Evolutionary conservation across 176 grass and related monocot genomes (phyloP).

Genomic region (Aechmea fasciata): DNA sequence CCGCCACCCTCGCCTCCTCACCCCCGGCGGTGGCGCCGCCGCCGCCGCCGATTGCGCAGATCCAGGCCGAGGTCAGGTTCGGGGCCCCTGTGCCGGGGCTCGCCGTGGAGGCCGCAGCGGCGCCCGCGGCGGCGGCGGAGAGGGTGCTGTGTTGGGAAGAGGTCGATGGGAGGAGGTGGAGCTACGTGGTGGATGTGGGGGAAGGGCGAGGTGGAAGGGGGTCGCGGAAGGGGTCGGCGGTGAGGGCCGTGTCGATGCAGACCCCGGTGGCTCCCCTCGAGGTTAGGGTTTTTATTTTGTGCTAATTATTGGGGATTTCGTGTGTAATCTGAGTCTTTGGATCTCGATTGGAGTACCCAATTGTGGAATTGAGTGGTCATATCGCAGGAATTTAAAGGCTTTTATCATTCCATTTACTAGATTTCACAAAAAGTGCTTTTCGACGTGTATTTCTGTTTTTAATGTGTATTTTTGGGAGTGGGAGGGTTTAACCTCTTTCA

Average conservation of each 20-base stretch:
- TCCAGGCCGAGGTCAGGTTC: slow-evolving; percentile 29
- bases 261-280: slow-evolving; percentile 67
- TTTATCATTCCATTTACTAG: too few species aligned
- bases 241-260: slow-evolving; percentile 63
- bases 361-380: neutral
- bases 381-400: neutral
- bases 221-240: slow-evolving; percentile 18
- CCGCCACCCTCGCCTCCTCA: slow-evolving; percentile 7
- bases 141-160: slow-evolving; percentile 87
- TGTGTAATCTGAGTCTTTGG: neutral
- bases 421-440: too few species aligned
- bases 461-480: slow-evolving; percentile 1
- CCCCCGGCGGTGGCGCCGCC: neutral
- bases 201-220: slow-evolving; percentile 7
- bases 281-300: slow-evolving; percentile 24
- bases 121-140: slow-evolving; percentile 16
- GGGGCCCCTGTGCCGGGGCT: slow-evolving; percentile 18
- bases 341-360: neutral
- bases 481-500: slow-evolving; percentile 13
- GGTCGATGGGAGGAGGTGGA: slow-evolving; percentile 84
- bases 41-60: neutral
- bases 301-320: neutral
- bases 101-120: neutral
- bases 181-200: slow-evolving; percentile 55
- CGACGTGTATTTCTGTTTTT: too few species aligned